These are phyloP conservation scores for Populus hybrid DNA, from an alignment of 441 rosid species.

Conservation along the genomic window DNA sequence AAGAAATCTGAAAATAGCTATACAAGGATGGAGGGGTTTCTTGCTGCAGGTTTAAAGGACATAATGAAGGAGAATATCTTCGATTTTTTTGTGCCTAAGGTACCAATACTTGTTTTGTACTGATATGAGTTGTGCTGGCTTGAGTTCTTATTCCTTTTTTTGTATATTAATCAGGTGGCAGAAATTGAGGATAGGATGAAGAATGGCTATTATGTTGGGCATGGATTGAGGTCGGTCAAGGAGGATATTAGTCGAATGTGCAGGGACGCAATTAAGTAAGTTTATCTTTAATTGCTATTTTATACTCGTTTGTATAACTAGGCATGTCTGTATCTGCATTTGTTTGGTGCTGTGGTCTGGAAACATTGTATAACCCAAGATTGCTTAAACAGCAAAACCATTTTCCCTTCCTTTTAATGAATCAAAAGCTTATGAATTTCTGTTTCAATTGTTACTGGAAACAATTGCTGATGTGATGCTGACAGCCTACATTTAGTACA, in stretches of 20 bases:
- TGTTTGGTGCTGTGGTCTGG: not conserved
- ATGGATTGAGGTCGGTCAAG: slow-evolving; percentile 84
- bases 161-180: slow-evolving; percentile 60
- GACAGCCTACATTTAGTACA: not conserved
- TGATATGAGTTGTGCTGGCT: slow-evolving; percentile 10
- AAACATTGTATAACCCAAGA: not conserved
- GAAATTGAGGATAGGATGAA: slow-evolving; percentile 84
- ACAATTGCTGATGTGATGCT: not conserved
- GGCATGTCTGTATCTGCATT: not conserved
- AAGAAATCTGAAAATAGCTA: slow-evolving; percentile 89
- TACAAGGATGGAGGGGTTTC: slow-evolving; percentile 92
- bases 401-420: not conserved
- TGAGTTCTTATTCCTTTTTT: slow-evolving; percentile 18
- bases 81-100: slow-evolving; percentile 75
- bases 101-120: not conserved
- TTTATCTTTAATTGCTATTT: not conserved
- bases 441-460: not conserved
- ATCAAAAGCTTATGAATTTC: not conserved
- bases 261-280: slow-evolving; percentile 98
- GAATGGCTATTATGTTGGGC: slow-evolving; percentile 81
- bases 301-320: not conserved
- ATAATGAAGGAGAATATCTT: slow-evolving; percentile 94
- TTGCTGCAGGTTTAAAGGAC: slow-evolving; percentile 83
- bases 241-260: slow-evolving; percentile 98
- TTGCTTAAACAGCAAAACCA: not conserved